A percentile compares a stretch with the other conserved stretches of the same genome.
Evolutionary conservation across 805 yeast species (phyloP).

Genomic region (Sungouiella thailandica): DNA sequence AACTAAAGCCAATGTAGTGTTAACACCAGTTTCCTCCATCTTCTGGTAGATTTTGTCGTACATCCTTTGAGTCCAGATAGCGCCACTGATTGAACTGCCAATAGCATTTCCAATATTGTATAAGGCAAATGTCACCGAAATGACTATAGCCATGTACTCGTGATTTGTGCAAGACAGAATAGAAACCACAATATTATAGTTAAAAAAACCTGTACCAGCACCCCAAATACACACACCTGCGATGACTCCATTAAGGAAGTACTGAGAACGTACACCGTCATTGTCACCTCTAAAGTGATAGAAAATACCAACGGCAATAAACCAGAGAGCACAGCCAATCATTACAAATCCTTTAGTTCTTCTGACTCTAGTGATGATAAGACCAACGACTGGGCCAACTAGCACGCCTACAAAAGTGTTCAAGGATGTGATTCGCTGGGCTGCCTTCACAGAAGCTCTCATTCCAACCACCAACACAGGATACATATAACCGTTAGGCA

Average conservation of each 20-base stretch:
- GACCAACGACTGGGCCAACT: constrained; percentile 54
- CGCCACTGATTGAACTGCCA: constrained; percentile 63
- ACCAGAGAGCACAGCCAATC: constrained; percentile 55
- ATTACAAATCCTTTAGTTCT: constrained; percentile 56
- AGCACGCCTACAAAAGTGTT: constrained; percentile 66
- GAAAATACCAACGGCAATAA: constrained; percentile 57
- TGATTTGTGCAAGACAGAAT: constrained; percentile 56
- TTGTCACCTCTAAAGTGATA: constrained; percentile 49
- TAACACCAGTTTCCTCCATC: constrained; percentile 21
- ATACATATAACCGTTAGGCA: constrained; percentile 68
- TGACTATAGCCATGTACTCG: constrained; percentile 58
- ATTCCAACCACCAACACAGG: constrained; percentile 63
- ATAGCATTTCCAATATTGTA: constrained; percentile 62
- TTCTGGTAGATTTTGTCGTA: constrained; percentile 39
- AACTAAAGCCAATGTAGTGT: constrained; percentile 21
- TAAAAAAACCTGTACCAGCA: constrained; percentile 70
- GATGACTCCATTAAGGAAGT: constrained; percentile 48
- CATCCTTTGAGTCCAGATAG: constrained; percentile 64
- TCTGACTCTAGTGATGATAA: constrained; percentile 45
- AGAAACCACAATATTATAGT: constrained; percentile 58
- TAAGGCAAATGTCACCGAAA: constrained; percentile 51
- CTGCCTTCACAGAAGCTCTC: constrained; percentile 53
- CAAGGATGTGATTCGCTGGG: constrained; percentile 59
- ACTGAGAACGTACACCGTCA: constrained; percentile 28
- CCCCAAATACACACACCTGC: constrained; percentile 63